Percentiles rank a stretch among this genome's conserved stretches.
These are phyloP conservation scores for Phytophthora sansomeana DNA, from an alignment of 352 stramenopile genomes.

Conservation along the genomic window DNA sequence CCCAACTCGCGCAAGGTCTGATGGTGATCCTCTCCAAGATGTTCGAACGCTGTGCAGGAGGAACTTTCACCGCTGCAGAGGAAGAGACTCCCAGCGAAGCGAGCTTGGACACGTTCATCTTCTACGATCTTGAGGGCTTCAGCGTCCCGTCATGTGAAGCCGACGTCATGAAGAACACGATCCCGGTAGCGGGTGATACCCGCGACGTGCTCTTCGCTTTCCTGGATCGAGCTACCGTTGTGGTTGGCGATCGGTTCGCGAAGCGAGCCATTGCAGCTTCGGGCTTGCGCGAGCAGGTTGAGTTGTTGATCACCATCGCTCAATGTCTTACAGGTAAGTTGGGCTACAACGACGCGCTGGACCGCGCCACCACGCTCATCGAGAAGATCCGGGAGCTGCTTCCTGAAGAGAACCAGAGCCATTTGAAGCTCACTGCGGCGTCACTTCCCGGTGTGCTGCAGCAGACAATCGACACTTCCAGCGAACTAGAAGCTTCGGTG, in stretches of 20 bases:
- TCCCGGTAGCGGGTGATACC: constrained; percentile 47
- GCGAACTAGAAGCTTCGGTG: constrained; percentile 37
- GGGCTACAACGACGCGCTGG: constrained; percentile 53
- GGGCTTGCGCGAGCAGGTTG: constrained; percentile 58
- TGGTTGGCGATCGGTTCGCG: constrained; percentile 59
- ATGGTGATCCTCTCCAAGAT: constrained; percentile 67
- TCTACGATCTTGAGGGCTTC: constrained; percentile 60
- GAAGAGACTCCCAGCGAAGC: constrained; percentile 4
- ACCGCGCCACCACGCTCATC: constrained; percentile 45
- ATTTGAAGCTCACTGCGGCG: constrained; percentile 58
- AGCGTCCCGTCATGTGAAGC: constrained; percentile 38
- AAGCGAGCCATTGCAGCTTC: constrained; percentile 65
- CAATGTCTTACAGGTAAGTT: constrained; percentile 61
- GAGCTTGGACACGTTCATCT: constrained; percentile 54
- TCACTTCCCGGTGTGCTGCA: constrained; percentile 44
- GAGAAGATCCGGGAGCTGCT: constrained; percentile 51
- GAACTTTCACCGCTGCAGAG: constrained; percentile 20
- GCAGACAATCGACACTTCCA: constrained; percentile 31
- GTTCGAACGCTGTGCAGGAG: constrained; percentile 46
- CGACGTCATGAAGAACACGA: constrained; percentile 38
- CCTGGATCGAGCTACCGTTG: constrained; percentile 63
- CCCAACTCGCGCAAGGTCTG: constrained; percentile 50
- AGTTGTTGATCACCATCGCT: constrained; percentile 65
- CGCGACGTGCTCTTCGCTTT: constrained; percentile 64
- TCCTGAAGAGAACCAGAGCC: constrained; percentile 56